These are phyloP conservation scores for Ceriops decandra DNA, from an alignment of 345 rosid genomes.

Conservation along the genomic window DNA sequence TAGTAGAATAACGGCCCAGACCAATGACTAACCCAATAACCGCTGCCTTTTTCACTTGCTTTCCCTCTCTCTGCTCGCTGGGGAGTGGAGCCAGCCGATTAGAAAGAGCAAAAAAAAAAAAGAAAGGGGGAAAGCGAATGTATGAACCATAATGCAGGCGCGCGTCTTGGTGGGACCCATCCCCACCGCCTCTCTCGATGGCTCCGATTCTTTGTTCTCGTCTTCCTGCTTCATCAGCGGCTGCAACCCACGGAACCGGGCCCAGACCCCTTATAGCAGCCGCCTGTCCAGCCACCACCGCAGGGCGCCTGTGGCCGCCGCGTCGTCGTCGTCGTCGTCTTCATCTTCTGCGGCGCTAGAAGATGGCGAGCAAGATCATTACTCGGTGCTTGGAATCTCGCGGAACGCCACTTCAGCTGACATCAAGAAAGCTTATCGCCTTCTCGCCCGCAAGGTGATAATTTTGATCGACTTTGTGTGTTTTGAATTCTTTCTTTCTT, in stretches of 20 bases:
- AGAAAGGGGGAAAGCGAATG: background rate
- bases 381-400: slow-evolving; percentile 64
- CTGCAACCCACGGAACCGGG: slow-evolving; percentile 6
- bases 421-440: slow-evolving; percentile 77
- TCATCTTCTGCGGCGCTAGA: slow-evolving; percentile 34
- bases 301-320: slow-evolving; percentile 24
- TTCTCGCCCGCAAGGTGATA: slow-evolving; percentile 79
- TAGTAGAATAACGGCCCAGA: too few species aligned
- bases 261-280: slow-evolving; percentile 17
- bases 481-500: background rate
- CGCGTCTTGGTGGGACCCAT: slow-evolving; percentile 67
- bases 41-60: too few species aligned
- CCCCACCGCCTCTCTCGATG: slow-evolving; percentile 33
- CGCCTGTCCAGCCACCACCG: slow-evolving; percentile 21
- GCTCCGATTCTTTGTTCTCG: slow-evolving; percentile 30
- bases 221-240: slow-evolving; percentile 11
- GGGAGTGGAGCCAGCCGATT: background rate
- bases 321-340: slow-evolving; percentile 29
- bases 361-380: slow-evolving; percentile 54
- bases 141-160: slow-evolving; percentile 56
- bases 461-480: background rate
- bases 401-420: slow-evolving; percentile 55
- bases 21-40: too few species aligned
- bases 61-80: too few species aligned
- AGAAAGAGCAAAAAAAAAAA: background rate